Base-by-base conservation (phyloP, 768 basidiomycete genomes). In the Cyathus striatus region DNA sequence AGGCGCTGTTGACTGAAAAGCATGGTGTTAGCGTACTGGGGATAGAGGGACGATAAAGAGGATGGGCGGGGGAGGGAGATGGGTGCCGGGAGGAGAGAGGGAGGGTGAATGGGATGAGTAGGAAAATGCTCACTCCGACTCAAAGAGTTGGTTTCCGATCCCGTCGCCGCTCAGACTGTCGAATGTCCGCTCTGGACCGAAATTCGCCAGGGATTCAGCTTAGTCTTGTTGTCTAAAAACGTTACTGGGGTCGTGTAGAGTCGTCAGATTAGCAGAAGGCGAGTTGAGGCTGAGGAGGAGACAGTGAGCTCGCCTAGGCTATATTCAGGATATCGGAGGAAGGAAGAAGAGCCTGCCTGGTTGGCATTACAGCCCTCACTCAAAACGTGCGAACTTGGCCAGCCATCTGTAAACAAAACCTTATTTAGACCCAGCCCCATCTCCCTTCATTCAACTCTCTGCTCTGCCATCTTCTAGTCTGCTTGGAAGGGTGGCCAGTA, bases 101-200 rank as follows among this genome's bases (percentile, higher is more conserved):
- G n/a, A n/a, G n/a, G n/a, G n/a, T n/a, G 40, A 46, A 49, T 25
- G 50, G 30, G 41, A 50, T 46, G 57, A 55, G 55, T 56, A 58
- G 46, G 53, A 61, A 63, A 60, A 65, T 58, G 60, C 65, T 66
- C 64, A 69, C 70, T 70, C 68, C 66, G 69, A 68, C 60, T 68
- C 58, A 69, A 69, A 68, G 32, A 42, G 45, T 46, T 44, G 50
- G 64, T 57, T 64, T 64, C 65, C 59, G 66, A 66, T 56, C 55
- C 47, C 57, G 55, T 55, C 62, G 61, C 56, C 60, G 69, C 68
- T 69, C 63, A 66, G 67, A 68, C 63, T 66, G 57, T 44, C 53
- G 40, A 49, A 36, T 42, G 48, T 50, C 50, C 50, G 49, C 49
- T 54, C 41, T 38, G 25, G 14, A 34, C 23, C 16, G 43, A 49